These are phyloP conservation scores for Nicotiana rustica DNA, from an alignment of 305 asterid species.

Conservation along the genomic window DNA sequence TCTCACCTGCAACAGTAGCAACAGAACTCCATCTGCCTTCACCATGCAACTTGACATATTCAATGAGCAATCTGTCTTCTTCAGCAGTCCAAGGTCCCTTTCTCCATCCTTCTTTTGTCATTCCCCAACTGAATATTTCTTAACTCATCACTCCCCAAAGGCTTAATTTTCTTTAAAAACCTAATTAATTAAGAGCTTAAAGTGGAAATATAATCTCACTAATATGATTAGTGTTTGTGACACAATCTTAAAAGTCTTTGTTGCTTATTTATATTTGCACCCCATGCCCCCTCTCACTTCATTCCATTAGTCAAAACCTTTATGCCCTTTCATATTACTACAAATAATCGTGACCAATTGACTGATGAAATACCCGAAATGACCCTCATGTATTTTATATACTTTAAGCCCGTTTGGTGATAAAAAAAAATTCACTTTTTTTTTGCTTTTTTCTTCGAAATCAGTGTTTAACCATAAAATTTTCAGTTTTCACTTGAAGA, in stretches of 20 bases:
- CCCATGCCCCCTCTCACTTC: constrained; percentile 18
- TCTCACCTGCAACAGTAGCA: constrained; percentile 64
- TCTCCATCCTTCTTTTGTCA: constrained; percentile 73
- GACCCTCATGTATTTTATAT: background rate
- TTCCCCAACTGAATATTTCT: constrained; percentile 53
- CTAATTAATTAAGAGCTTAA: background rate
- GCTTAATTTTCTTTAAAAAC: too few relatives aligned
- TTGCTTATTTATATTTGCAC: constrained; percentile 61
- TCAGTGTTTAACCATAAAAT: too few relatives aligned
- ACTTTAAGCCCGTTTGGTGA: too few relatives aligned
- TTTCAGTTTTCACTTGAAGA: too few relatives aligned
- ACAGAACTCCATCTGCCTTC: constrained; percentile 94
- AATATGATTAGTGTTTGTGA: constrained; percentile 57
- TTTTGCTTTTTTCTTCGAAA: too few relatives aligned
- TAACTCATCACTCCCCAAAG: constrained; percentile 44
- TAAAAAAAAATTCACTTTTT: too few relatives aligned
- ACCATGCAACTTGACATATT: constrained; percentile 78
- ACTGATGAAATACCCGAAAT: background rate
- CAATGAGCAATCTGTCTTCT: constrained; percentile 74
- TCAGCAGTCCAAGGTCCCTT: constrained; percentile 96
- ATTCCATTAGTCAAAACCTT: constrained; percentile 52
- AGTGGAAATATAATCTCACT: constrained; percentile 41
- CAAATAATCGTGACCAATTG: background rate
- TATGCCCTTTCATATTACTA: background rate
- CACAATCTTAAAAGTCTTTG: constrained; percentile 43